These are phyloP conservation scores for Geosiphon pyriformis DNA, from an alignment of 192 early-diverging fungal species.

Conservation along the genomic window DNA sequence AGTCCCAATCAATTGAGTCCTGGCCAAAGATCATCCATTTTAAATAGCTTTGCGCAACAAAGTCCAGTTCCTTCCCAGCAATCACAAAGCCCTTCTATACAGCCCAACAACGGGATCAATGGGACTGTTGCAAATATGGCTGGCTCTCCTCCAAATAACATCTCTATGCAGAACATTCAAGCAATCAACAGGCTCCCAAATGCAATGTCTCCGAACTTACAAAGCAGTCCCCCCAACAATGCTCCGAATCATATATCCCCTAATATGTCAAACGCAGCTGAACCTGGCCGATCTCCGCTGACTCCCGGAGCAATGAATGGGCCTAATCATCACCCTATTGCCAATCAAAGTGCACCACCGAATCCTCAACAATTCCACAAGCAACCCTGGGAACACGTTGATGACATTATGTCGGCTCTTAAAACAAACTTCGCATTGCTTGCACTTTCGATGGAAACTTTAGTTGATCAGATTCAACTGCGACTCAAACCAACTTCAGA, in stretches of 20 bases:
- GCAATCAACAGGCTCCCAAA: not conserved
- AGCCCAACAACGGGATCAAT: slow-evolving; percentile 12
- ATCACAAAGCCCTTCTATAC: slow-evolving; percentile 16
- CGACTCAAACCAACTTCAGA: slow-evolving; percentile 90
- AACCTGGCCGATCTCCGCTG: slow-evolving; percentile 8
- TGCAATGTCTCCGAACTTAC: not conserved
- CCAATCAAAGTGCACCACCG: slow-evolving; percentile 9
- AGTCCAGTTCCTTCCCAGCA: slow-evolving; percentile 14
- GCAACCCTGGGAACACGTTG: slow-evolving; percentile 82
- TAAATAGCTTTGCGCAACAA: not conserved
- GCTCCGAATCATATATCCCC: slow-evolving; percentile 1
- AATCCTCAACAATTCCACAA: slow-evolving; percentile 27
- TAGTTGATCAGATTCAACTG: slow-evolving; percentile 96
- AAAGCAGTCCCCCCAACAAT: slow-evolving; percentile 5
- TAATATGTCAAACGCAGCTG: slow-evolving; percentile 14
- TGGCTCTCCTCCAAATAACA: not conserved
- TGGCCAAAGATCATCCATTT: not conserved
- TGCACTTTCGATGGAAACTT: slow-evolving; percentile 94
- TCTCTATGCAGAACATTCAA: slow-evolving; percentile 13
- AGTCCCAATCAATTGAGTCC: slow-evolving; percentile 18
- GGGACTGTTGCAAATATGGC: not conserved
- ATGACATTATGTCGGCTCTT: slow-evolving; percentile 91
- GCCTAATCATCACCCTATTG: not conserved
- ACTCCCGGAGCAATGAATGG: not conserved
- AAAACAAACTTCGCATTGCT: slow-evolving; percentile 94